Evolutionary conservation across 805 yeast species (phyloP).

Genomic region (Metschnikowia colocasiae): DNA sequence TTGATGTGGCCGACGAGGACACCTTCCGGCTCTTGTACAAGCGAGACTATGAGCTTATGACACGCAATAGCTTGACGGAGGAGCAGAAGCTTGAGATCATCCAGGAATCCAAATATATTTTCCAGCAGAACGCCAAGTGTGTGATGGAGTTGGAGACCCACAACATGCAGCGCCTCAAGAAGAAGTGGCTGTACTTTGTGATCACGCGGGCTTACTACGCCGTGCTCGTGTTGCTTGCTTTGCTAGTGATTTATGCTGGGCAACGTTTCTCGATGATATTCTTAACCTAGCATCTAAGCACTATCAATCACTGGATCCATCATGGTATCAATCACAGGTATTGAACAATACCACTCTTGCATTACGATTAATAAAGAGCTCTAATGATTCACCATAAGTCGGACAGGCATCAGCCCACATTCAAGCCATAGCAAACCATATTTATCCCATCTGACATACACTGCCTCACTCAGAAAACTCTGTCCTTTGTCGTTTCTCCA

Average conservation of each 20-base stretch:
- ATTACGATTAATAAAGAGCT: too few species aligned
- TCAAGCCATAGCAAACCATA: too few species aligned
- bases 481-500: too few species aligned
- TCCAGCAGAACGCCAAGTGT: slow-evolving; percentile 57
- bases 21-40: slow-evolving; percentile 63
- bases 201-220: slow-evolving; percentile 52
- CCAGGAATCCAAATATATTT: slow-evolving; percentile 62
- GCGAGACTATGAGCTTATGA: slow-evolving; percentile 71
- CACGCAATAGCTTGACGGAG: slow-evolving; percentile 69
- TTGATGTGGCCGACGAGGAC: slow-evolving; percentile 66
- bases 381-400: too few species aligned
- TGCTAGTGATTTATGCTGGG: slow-evolving; percentile 26
- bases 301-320: too few species aligned
- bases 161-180: slow-evolving; percentile 55
- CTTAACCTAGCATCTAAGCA: background rate
- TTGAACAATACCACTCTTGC: too few species aligned
- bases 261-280: background rate
- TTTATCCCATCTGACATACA: too few species aligned
- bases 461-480: too few species aligned
- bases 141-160: slow-evolving; percentile 64
- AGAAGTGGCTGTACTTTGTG: slow-evolving; percentile 52
- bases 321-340: too few species aligned
- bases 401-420: too few species aligned
- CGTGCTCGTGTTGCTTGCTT: slow-evolving; percentile 25
- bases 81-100: slow-evolving; percentile 66